Evolutionary conservation across 441 rosid species (phyloP), one percentile per base, ranked within the genome.

Genomic region (Jatropha podagrica): DNA sequence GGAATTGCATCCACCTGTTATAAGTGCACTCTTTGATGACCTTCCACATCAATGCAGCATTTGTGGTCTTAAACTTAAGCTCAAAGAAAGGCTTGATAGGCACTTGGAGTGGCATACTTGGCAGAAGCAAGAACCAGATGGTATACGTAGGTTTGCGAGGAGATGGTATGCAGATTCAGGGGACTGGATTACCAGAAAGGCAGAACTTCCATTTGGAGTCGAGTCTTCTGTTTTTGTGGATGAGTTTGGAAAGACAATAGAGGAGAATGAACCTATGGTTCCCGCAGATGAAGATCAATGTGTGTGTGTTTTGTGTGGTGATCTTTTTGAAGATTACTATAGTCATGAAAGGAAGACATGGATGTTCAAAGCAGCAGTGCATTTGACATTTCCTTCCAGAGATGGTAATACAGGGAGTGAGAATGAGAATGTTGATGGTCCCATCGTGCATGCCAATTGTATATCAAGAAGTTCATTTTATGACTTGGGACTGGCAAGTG

Each of bases 241-340:
- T 69, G 87, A 85, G 56, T 37, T 82, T 61, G 81, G 77, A 46
- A 77, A 62, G 76, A 78, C 70, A 7, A 77, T 65, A 17, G 89
- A 76, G 26, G 66, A 79, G 48, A 83, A 81, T 76, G 93, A 82
- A 74, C 85, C 81, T 27, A 82, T 84, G 81, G 92, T 91, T 81
- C 86, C 84, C 69, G 96, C 94, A 9, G 95, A 94, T 85, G 99
- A 96, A 81, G 84, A 85, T 78, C 98, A 92, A 74, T 87, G 85
- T 80, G 97, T 88, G n/a, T 96, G 99, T 80, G 68, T 92, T 77
- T 70, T 94, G 69, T 96, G 99, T 74, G 99, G 98, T 55, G 94
- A 92, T 81, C 76, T 94, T 64, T 96, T 96, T 84, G 97, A 94
- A 81, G 98, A 96, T 72, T 83, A 83, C 81, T 96, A 86, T 78